Conservation (phyloP, 306 rosid genomes). For the Vigna unguiculata region DNA sequence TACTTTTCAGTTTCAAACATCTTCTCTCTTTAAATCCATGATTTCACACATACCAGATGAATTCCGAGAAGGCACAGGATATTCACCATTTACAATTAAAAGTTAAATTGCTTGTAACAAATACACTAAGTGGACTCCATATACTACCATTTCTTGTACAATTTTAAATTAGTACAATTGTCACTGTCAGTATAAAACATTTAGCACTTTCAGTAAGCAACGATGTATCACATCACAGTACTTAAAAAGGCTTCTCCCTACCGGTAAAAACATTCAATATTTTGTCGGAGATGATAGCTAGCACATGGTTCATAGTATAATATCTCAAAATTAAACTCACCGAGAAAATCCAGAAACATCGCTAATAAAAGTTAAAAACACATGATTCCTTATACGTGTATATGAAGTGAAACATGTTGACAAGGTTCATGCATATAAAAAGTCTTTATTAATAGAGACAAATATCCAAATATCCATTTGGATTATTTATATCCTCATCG, state of each 20-base stretch:
- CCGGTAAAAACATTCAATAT: neutral
- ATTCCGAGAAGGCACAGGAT: neutral
- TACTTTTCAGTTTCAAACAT: neutral
- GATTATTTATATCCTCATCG: neutral
- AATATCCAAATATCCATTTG: neutral
- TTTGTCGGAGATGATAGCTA: neutral
- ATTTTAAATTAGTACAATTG: neutral
- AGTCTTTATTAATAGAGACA: neutral
- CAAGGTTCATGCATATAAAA: neutral
- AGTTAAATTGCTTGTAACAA: slow-evolving; percentile 4
- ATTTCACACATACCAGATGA: slow-evolving; percentile 1
- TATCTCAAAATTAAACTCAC: neutral
- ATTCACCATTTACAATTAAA: neutral
- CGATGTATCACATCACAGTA: slow-evolving; percentile 4
- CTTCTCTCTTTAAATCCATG: slow-evolving; percentile 10
- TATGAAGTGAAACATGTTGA: neutral
- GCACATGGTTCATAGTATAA: neutral
- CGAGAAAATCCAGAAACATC: neutral
- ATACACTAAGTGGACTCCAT: neutral
- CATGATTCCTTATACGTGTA: neutral
- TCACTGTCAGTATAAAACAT: neutral
- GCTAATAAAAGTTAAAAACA: neutral
- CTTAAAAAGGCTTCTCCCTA: neutral
- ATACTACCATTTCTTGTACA: neutral
- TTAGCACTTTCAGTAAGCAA: neutral